phyloP scores from a whole-genome alignment of 805 yeast species.

The Saccharomycopsis javanensis region DNA sequence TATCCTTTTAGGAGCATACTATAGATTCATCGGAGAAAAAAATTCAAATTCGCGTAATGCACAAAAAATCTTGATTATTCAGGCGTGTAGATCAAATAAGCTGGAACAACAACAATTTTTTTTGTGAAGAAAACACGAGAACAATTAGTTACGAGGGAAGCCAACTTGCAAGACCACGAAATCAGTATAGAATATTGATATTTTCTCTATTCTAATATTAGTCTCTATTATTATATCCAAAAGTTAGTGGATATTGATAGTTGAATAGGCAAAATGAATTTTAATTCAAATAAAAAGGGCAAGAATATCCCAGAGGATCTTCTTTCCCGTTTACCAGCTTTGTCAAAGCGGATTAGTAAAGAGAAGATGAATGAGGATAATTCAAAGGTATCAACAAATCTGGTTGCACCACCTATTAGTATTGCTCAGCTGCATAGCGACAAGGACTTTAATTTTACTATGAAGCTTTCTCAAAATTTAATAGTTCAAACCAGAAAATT shows the following conservation, averaged over 20 bases:
- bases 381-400: neutral
- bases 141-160: neutral
- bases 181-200: too few species aligned
- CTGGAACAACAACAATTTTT: neutral
- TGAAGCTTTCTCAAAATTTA: constrained; percentile 64
- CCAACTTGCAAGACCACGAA: too few species aligned
- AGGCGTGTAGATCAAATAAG: neutral
- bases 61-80: neutral
- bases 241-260: neutral
- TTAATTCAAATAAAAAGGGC: neutral
- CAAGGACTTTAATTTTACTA: constrained; percentile 61
- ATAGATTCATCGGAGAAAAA: neutral
- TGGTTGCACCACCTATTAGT: constrained; percentile 11
- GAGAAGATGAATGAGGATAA: constrained; percentile 6
- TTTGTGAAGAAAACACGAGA: neutral
- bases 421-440: constrained; percentile 29
- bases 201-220: too few species aligned
- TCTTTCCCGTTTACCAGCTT: constrained; percentile 10
- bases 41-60: neutral
- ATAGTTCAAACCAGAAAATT: constrained; percentile 61
- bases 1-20: neutral
- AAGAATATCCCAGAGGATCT: constrained; percentile 13
- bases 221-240: too few species aligned
- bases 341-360: constrained; percentile 15
- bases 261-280: neutral